These are phyloP conservation scores for Tephrocybe sp. DNA, from an alignment of 768 basidiomycete genomes.

Conservation along the genomic window DNA sequence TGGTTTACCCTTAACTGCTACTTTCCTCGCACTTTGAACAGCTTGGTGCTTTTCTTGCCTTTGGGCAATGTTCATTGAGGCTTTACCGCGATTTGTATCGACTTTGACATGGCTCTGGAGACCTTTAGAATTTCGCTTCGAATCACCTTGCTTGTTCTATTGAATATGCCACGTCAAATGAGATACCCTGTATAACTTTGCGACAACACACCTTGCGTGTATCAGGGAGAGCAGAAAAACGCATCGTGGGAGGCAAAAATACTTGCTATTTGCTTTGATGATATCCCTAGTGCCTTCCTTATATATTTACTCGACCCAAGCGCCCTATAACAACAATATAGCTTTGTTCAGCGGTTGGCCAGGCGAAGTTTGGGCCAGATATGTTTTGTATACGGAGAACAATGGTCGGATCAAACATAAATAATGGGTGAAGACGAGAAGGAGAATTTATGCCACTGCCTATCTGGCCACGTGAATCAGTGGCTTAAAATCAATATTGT, in stretches of 20 bases:
- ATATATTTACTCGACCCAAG: too few relatives aligned
- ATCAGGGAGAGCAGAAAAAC: slow-evolving; percentile 10
- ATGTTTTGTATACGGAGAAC: slow-evolving; percentile 1
- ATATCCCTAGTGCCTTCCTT: too few relatives aligned
- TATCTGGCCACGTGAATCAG: background rate
- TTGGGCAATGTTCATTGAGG: slow-evolving; percentile 1
- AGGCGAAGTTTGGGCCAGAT: background rate
- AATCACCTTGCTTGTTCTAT: background rate
- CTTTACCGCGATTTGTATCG: slow-evolving; percentile 5
- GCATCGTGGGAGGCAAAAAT: background rate
- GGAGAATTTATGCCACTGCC: too few relatives aligned
- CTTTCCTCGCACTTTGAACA: slow-evolving; percentile 24
- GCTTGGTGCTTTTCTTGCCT: slow-evolving; percentile 19
- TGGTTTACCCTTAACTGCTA: slow-evolving; percentile 11
- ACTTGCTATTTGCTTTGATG: too few relatives aligned
- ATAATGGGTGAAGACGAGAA: background rate
- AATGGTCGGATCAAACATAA: background rate
- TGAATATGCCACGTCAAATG: background rate
- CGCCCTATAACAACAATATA: background rate
- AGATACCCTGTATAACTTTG: background rate
- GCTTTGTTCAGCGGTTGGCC: slow-evolving; percentile 6
- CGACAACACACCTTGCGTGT: background rate
- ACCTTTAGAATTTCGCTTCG: background rate
- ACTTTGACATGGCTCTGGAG: background rate
- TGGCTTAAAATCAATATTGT: background rate